Evolutionary conservation across 2,329 filamentous ascomycete species (phyloP).

Genomic region (Apiospora sp.): DNA sequence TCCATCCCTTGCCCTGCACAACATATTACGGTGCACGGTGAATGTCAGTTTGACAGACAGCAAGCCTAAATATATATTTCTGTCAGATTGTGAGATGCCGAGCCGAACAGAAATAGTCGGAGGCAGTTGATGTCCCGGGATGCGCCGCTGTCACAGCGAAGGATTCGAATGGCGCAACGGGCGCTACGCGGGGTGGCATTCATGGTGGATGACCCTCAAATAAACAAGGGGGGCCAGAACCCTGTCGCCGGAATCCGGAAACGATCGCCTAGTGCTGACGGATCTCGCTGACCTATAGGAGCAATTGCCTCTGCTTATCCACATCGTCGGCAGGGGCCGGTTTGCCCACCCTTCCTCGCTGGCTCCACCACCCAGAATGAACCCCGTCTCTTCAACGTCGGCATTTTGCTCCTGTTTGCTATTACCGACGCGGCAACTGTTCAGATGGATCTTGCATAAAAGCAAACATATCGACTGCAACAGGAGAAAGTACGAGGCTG

Average conservation of each 20-base stretch:
- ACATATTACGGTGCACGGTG: neutral
- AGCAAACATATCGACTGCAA: neutral
- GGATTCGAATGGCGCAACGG: neutral
- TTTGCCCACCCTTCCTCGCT: neutral
- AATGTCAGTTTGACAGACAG: neutral
- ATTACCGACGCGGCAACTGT: neutral
- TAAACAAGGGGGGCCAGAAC: neutral
- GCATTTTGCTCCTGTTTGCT: neutral
- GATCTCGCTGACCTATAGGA: neutral
- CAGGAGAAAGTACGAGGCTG: neutral
- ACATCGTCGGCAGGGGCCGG: neutral
- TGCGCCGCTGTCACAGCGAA: neutral
- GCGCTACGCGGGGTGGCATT: neutral
- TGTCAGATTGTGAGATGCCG: neutral
- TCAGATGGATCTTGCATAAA: neutral
- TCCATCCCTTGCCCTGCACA: neutral
- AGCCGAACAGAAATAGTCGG: neutral
- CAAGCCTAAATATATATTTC: neutral
- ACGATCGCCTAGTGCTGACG: slow-evolving; percentile 6
- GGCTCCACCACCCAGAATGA: neutral
- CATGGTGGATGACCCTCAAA: neutral
- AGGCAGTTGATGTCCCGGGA: neutral
- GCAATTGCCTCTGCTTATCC: neutral
- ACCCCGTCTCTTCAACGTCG: neutral
- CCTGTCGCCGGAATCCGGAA: neutral